These are phyloP conservation scores for Lactarius hatsudake DNA, from an alignment of 768 basidiomycete species.

Conservation along the genomic window DNA sequence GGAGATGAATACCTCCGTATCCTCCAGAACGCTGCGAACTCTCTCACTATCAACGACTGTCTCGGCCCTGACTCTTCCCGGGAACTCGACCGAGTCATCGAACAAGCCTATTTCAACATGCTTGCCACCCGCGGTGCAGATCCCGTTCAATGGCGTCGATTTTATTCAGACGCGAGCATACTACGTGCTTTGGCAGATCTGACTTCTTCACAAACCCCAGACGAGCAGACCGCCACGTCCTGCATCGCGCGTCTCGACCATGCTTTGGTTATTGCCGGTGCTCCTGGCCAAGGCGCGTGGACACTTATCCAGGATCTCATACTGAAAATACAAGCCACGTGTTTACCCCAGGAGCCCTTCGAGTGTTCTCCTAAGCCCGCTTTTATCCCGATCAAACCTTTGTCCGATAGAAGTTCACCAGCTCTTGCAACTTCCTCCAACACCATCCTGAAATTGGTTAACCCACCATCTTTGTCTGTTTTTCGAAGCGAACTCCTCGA, in stretches of 20 bases:
- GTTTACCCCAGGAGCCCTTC: conserved; percentile 23
- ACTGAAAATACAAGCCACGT: conserved; percentile 50
- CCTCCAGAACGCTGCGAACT: conserved; percentile 19
- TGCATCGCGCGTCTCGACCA: conserved; percentile 67
- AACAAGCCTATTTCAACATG: conserved; percentile 50
- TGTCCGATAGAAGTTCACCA: neutral
- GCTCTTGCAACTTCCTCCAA: conserved; percentile 19
- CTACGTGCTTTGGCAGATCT: conserved; percentile 48
- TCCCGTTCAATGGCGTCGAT: conserved; percentile 53
- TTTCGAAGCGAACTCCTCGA: conserved; percentile 43
- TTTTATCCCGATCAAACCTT: neutral
- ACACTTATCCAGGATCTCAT: conserved; percentile 68
- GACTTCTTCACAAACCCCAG: conserved; percentile 18
- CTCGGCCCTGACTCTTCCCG: conserved; percentile 11
- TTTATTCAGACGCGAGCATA: conserved; percentile 77
- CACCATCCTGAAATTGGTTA: conserved; percentile 40
- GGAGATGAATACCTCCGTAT: conserved; percentile 37
- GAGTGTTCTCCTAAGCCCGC: neutral
- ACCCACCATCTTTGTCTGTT: conserved; percentile 54
- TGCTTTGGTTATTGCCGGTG: conserved; percentile 82
- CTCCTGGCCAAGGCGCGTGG: conserved; percentile 56
- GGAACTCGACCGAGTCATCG: conserved; percentile 44
- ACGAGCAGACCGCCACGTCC: conserved; percentile 35
- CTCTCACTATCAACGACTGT: conserved; percentile 4
- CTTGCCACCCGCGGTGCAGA: conserved; percentile 36